Evolutionary conservation across 495 filamentous ascomycete species (phyloP).

Genomic region (Podospora tetraspora): DNA sequence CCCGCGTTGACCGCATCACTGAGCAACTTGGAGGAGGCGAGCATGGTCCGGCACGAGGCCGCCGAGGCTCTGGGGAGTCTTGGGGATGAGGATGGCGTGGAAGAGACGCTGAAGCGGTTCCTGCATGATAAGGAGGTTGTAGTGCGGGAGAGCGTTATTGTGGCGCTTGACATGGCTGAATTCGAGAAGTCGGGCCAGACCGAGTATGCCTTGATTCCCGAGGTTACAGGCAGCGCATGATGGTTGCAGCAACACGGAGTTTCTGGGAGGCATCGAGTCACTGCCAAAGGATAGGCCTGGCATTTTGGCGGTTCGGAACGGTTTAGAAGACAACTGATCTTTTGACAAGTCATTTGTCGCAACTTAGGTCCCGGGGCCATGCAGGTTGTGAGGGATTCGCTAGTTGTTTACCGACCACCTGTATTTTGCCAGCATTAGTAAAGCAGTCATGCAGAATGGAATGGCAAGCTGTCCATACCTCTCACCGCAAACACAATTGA

Average conservation of each 20-base stretch:
- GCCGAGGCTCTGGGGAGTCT: conserved; percentile 96
- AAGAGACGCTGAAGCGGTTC: conserved; percentile 76
- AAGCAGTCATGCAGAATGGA: not conserved
- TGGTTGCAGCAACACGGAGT: not conserved
- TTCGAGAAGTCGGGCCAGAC: conserved; percentile 84
- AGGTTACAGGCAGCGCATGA: conserved; percentile 37
- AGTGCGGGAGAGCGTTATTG: conserved; percentile 88
- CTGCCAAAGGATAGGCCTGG: not conserved
- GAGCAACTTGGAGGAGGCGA: conserved; percentile 70
- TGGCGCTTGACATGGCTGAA: conserved; percentile 96
- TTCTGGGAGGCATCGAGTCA: not conserved
- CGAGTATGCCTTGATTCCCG: conserved; percentile 87
- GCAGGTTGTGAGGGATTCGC: not conserved
- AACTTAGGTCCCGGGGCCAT: not conserved
- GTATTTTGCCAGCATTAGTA: conserved; percentile 24
- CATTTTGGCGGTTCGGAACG: not conserved
- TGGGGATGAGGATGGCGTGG: conserved; percentile 88
- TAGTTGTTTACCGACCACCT: conserved; percentile 46
- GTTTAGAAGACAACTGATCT: conserved; percentile 11
- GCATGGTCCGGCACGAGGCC: conserved; percentile 97
- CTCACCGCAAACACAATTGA: conserved; percentile 76
- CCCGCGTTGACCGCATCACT: conserved; percentile 76
- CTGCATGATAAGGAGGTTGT: conserved; percentile 86
- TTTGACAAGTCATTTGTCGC: not conserved
- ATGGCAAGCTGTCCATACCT: conserved; percentile 53